Percentiles rank a stretch among this genome's conserved stretches.
These are phyloP conservation scores for Aspergillus arachidicola DNA, from an alignment of 2,329 filamentous ascomycete species.

Conservation along the genomic window DNA sequence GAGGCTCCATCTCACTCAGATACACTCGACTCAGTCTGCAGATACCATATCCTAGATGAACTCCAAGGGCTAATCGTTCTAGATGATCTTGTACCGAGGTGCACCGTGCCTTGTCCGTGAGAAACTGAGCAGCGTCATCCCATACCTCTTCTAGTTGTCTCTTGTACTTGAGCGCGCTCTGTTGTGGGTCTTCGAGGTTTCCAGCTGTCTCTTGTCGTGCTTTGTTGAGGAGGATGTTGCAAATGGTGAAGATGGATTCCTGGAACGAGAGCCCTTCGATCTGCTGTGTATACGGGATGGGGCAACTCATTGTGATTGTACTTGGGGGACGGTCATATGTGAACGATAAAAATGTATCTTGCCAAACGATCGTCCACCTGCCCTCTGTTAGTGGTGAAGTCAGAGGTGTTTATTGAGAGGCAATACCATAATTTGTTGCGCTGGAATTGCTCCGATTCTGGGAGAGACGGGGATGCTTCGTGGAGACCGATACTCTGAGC, in stretches of 20 bases:
- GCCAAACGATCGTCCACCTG: slow-evolving; percentile 26
- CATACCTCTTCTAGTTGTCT: slow-evolving; percentile 12
- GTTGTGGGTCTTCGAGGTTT: neutral
- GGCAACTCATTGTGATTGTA: slow-evolving; percentile 12
- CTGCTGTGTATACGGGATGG: slow-evolving; percentile 12
- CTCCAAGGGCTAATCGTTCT: slow-evolving; percentile 21
- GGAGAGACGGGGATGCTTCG: slow-evolving; percentile 14
- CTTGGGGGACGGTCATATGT: slow-evolving; percentile 27
- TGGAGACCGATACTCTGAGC: slow-evolving; percentile 30
- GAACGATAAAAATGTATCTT: slow-evolving; percentile 28
- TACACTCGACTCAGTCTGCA: slow-evolving; percentile 18
- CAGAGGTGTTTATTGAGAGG: neutral
- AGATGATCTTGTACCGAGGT: slow-evolving; percentile 19
- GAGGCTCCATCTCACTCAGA: slow-evolving; percentile 3
- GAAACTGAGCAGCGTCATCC: slow-evolving; percentile 11
- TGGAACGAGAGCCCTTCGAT: slow-evolving; percentile 15
- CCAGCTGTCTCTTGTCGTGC: slow-evolving; percentile 4
- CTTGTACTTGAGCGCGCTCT: slow-evolving; percentile 10
- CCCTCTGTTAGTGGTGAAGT: neutral
- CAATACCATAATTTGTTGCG: slow-evolving; percentile 14
- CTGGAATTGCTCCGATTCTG: slow-evolving; percentile 11
- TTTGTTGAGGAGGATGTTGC: slow-evolving; percentile 17
- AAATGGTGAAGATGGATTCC: slow-evolving; percentile 20
- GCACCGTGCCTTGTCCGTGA: slow-evolving; percentile 18
- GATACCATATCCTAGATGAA: slow-evolving; percentile 23